phyloP scores from a whole-genome alignment of 768 basidiomycete genomes.

The Lentinula sp. region DNA sequence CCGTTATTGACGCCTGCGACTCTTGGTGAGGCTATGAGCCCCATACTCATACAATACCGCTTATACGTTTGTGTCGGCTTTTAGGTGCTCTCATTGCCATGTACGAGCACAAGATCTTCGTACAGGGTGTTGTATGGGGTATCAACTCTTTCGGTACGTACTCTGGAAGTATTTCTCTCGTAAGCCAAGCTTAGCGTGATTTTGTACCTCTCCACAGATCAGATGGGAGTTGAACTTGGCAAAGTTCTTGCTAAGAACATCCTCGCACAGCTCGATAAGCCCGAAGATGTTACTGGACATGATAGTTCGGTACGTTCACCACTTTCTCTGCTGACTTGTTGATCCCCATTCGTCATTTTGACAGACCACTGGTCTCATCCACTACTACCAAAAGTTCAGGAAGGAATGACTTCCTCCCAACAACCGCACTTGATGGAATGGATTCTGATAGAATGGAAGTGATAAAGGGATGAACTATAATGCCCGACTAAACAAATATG shows the following conservation, averaged over 20 bases:
- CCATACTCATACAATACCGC: constrained; percentile 9
- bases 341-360: background rate
- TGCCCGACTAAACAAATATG: no score
- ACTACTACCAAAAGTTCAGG: constrained; percentile 91
- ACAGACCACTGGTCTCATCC: constrained; percentile 92
- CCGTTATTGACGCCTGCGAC: constrained; percentile 85
- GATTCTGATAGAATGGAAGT: background rate
- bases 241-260: constrained; percentile 98
- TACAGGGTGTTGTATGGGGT: constrained; percentile 95
- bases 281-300: constrained; percentile 77
- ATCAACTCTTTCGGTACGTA: constrained; percentile 94
- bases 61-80: background rate
- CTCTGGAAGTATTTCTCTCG: background rate
- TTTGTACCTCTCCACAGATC: constrained; percentile 47
- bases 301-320: constrained; percentile 64
- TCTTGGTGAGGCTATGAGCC: constrained; percentile 48
- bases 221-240: constrained; percentile 99
- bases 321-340: constrained; percentile 20
- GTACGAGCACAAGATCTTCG: constrained; percentile 99
- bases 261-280: constrained; percentile 76
- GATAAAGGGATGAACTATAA: no score
- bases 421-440: background rate
- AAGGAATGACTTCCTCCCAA: constrained; percentile 41
- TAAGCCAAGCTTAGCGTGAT: background rate
- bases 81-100: constrained; percentile 75